phyloP scores from a whole-genome alignment of 2,329 filamentous ascomycete genomes.

The Ambrosiella beaveri region DNA sequence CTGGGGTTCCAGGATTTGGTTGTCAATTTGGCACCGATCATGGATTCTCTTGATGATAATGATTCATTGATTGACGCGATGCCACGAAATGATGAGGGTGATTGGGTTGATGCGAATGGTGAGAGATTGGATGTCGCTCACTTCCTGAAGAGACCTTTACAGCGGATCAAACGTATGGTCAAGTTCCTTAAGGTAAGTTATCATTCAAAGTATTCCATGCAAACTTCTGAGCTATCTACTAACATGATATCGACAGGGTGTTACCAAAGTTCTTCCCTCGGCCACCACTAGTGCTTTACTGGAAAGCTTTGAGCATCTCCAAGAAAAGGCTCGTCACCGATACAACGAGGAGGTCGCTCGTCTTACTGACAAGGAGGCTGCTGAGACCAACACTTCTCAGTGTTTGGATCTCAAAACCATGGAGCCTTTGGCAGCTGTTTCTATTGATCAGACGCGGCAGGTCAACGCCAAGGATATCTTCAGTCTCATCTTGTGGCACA shows the following conservation, averaged over 20 bases:
- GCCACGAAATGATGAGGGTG: slow-evolving; percentile 46
- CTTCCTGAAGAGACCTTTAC: slow-evolving; percentile 72
- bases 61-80: slow-evolving; percentile 41
- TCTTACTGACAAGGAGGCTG: slow-evolving; percentile 66
- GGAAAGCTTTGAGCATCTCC: slow-evolving; percentile 48
- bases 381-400: slow-evolving; percentile 63
- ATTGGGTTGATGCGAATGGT: slow-evolving; percentile 55
- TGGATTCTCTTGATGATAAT: slow-evolving; percentile 34
- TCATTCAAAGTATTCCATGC: neutral
- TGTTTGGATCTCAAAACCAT: slow-evolving; percentile 66
- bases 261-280: slow-evolving; percentile 37
- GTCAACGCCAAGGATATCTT: slow-evolving; percentile 86
- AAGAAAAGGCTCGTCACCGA: slow-evolving; percentile 55
- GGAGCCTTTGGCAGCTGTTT: slow-evolving; percentile 49
- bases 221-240: neutral
- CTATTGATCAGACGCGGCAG: slow-evolving; percentile 59
- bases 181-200: slow-evolving; percentile 57
- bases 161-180: slow-evolving; percentile 71
- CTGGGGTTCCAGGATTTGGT: slow-evolving; percentile 89
- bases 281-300: slow-evolving; percentile 26
- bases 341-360: slow-evolving; percentile 52
- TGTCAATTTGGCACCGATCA: slow-evolving; percentile 69
- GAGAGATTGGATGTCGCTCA: slow-evolving; percentile 90
- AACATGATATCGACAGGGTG: slow-evolving; percentile 24
- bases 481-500: slow-evolving; percentile 68